These are phyloP conservation scores for Melampsora larici-populina DNA, from an alignment of 1,284 basidiomycete genomes.

Conservation along the genomic window DNA sequence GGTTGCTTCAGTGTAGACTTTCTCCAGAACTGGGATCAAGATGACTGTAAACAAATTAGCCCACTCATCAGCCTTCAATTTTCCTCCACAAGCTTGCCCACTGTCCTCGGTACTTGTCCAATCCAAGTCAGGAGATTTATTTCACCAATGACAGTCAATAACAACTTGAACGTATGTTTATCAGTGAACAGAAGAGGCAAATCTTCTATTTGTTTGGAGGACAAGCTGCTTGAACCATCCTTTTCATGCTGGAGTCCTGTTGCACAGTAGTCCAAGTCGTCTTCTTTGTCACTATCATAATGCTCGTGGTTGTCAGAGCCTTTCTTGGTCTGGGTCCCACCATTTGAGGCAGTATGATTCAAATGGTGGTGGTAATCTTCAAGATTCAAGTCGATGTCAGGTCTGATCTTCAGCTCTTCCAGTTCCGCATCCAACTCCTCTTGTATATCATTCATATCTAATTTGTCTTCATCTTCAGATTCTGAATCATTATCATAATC, in stretches of 20 bases:
- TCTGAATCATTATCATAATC: neutral
- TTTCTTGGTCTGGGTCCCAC: too few relatives aligned
- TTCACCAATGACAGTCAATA: neutral
- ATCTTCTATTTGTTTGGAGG: too few relatives aligned
- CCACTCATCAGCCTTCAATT: slow-evolving; percentile 10
- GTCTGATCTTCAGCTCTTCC: neutral
- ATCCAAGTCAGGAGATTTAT: neutral
- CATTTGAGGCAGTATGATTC: neutral
- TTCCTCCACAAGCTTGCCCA: slow-evolving; percentile 12
- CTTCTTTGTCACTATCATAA: neutral
- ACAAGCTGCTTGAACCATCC: too few relatives aligned
- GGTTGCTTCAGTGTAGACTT: neutral
- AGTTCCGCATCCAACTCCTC: neutral
- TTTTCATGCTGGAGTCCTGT: neutral
- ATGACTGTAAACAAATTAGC: neutral
- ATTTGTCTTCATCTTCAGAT: neutral
- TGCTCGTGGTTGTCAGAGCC: neutral
- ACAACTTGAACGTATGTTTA: neutral
- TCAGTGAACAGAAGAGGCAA: neutral
- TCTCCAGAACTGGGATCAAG: neutral
- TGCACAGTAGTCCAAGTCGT: neutral
- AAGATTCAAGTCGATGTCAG: neutral
- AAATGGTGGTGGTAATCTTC: neutral
- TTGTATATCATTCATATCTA: too few relatives aligned
- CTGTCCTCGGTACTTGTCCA: neutral